Evolutionary conservation across 495 filamentous ascomycete species (phyloP).

Genomic region (Astrothelium macrocarpum): DNA sequence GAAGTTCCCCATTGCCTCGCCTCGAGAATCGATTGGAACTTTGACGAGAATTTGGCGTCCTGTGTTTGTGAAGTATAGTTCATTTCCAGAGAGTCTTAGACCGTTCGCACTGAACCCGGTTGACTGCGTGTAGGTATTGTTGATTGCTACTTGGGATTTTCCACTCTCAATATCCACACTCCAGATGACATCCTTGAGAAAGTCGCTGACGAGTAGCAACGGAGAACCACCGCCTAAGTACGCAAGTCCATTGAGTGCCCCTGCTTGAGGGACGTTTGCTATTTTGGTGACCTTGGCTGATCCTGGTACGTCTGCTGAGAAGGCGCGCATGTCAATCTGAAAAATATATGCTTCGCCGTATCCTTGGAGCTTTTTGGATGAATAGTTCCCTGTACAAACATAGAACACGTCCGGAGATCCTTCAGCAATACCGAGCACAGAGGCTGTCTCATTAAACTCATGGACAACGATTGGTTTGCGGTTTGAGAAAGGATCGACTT

Average conservation of each 20-base stretch:
- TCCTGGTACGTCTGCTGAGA: background rate
- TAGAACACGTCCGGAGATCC: slow-evolving; percentile 10
- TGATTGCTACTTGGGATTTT: slow-evolving; percentile 26
- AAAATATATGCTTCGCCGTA: slow-evolving; percentile 10
- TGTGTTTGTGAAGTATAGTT: slow-evolving; percentile 35
- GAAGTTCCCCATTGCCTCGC: background rate
- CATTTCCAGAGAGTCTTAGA: slow-evolving; percentile 18
- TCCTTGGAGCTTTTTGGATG: background rate
- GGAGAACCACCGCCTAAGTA: slow-evolving; percentile 19
- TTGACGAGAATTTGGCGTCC: slow-evolving; percentile 24
- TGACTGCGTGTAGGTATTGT: slow-evolving; percentile 34
- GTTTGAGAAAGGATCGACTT: slow-evolving; percentile 11
- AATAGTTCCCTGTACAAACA: slow-evolving; percentile 2
- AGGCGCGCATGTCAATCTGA: slow-evolving; percentile 7
- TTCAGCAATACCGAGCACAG: slow-evolving; percentile 13
- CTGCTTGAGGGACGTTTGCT: background rate
- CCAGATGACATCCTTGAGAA: slow-evolving; percentile 35
- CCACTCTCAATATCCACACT: slow-evolving; percentile 35
- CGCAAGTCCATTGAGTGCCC: slow-evolving; percentile 28
- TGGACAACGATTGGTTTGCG: slow-evolving; percentile 1
- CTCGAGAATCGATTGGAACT: slow-evolving; percentile 20
- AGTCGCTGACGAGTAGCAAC: slow-evolving; percentile 32
- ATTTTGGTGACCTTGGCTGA: background rate
- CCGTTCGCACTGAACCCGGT: slow-evolving; percentile 30
- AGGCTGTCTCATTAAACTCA: slow-evolving; percentile 8